These are phyloP conservation scores for Dothistroma septosporum DNA, from an alignment of 2,329 filamentous ascomycete species.

Conservation along the genomic window DNA sequence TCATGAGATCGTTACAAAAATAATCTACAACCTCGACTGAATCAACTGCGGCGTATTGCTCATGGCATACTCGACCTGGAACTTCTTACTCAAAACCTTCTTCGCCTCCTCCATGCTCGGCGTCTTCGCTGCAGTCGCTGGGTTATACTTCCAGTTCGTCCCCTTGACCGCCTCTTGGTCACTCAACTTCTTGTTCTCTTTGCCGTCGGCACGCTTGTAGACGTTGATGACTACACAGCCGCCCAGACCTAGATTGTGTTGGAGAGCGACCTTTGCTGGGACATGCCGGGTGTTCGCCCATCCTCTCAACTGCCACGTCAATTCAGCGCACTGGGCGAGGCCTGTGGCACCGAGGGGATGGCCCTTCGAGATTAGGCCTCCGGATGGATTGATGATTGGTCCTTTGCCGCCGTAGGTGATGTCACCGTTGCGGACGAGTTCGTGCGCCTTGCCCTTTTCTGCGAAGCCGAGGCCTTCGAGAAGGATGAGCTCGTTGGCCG, in stretches of 20 bases:
- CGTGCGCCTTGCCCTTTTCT: slow-evolving; percentile 78
- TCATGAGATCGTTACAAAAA: background rate
- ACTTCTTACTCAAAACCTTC: slow-evolving; percentile 65
- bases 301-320: slow-evolving; percentile 93
- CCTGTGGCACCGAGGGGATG: slow-evolving; percentile 91
- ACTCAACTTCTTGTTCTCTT: slow-evolving; percentile 56
- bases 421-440: slow-evolving; percentile 78
- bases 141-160: slow-evolving; percentile 81
- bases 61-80: slow-evolving; percentile 66
- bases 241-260: slow-evolving; percentile 90
- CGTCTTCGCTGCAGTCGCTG: slow-evolving; percentile 81
- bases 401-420: slow-evolving; percentile 83
- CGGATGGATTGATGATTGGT: slow-evolving; percentile 80
- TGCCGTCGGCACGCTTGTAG: slow-evolving; percentile 78
- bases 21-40: slow-evolving; percentile 58
- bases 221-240: slow-evolving; percentile 88
- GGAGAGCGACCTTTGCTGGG: slow-evolving; percentile 65
- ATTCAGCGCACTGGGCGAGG: slow-evolving; percentile 87
- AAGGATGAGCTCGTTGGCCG: slow-evolving; percentile 85
- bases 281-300: slow-evolving; percentile 84
- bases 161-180: slow-evolving; percentile 60
- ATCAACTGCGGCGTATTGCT: slow-evolving; percentile 71
- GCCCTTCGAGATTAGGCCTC: slow-evolving; percentile 87
- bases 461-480: slow-evolving; percentile 79
- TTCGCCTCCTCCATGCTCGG: slow-evolving; percentile 75